Conservation (phyloP, 306 rosid genomes). For the Gillenia trifoliata region DNA sequence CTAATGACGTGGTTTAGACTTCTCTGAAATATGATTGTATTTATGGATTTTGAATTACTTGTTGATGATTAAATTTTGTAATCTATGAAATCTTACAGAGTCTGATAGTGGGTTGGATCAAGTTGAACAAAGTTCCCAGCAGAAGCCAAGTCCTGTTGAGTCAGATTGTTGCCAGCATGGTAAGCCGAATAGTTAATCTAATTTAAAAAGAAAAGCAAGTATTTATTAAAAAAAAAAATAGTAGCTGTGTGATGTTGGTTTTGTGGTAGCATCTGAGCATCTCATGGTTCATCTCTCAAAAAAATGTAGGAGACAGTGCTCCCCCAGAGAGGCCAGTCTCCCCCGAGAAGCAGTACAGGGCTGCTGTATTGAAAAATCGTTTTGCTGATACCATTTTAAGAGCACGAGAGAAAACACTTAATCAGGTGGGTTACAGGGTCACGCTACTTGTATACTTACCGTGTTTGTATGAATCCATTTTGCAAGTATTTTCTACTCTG, state of each 20-base stretch:
- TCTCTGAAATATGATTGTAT: neutral
- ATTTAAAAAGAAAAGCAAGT: constrained; percentile 2
- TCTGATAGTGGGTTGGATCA: constrained; percentile 65
- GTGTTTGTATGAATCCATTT: neutral
- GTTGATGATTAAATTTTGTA: neutral
- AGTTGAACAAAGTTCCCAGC: constrained; percentile 58
- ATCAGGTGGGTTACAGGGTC: constrained; percentile 46
- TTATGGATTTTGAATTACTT: neutral
- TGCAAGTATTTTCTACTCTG: constrained; percentile 10
- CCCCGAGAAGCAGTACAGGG: constrained; percentile 64
- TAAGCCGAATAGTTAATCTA: constrained; percentile 29
- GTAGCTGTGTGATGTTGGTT: neutral
- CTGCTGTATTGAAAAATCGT: constrained; percentile 59
- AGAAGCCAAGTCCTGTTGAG: constrained; percentile 54
- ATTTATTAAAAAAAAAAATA: no score
- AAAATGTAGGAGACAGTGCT: constrained; percentile 54
- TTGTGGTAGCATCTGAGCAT: constrained; percentile 24
- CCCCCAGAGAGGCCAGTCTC: constrained; percentile 65
- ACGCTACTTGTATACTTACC: constrained; percentile 10
- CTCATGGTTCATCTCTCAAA: constrained; percentile 18
- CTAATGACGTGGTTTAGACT: neutral
- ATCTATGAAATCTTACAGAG: constrained; percentile 31
- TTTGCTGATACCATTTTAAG: constrained; percentile 81
- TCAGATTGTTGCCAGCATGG: constrained; percentile 67
- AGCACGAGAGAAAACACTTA: constrained; percentile 74